Conservation (phyloP, 805 yeast genomes). For the Saccharomycopsis selenospora region DNA sequence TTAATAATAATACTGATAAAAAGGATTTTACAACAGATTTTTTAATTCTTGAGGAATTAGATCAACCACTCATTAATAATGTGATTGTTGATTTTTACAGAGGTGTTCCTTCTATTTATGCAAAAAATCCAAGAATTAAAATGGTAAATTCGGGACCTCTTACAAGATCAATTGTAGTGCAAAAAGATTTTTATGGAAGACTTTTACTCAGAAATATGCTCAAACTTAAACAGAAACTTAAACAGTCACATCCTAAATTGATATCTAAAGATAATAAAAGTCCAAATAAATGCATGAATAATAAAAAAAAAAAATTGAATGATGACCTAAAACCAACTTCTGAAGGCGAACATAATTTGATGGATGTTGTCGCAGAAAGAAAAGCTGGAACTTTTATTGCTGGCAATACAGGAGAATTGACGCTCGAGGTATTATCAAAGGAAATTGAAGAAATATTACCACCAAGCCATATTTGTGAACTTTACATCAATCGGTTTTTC, state of each 20-base stretch:
- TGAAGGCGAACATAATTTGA: neutral
- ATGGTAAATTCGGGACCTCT: constrained; percentile 14
- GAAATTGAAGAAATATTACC: constrained; percentile 36
- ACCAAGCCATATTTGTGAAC: constrained; percentile 35
- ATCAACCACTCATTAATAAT: neutral
- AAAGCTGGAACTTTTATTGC: neutral
- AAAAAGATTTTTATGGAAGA: constrained; percentile 17
- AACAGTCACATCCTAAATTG: neutral
- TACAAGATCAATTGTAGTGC: constrained; percentile 4
- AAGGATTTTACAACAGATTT: too few species aligned
- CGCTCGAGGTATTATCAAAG: constrained; percentile 3
- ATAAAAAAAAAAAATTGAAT: neutral
- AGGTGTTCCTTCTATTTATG: constrained; percentile 13
- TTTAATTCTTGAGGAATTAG: too few species aligned
- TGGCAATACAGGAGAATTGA: neutral
- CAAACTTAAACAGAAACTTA: neutral
- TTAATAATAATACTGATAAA: too few species aligned
- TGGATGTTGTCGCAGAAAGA: neutral
- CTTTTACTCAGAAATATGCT: constrained; percentile 14
- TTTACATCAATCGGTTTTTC: constrained; percentile 38
- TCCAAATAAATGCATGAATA: neutral
- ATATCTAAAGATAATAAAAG: neutral
- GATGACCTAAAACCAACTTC: neutral
- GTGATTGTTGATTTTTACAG: constrained; percentile 9
- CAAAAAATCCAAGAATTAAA: constrained; percentile 8